phyloP scores from a whole-genome alignment of 202 grass and related monocot species.

The Hordeum pubiflorum region DNA sequence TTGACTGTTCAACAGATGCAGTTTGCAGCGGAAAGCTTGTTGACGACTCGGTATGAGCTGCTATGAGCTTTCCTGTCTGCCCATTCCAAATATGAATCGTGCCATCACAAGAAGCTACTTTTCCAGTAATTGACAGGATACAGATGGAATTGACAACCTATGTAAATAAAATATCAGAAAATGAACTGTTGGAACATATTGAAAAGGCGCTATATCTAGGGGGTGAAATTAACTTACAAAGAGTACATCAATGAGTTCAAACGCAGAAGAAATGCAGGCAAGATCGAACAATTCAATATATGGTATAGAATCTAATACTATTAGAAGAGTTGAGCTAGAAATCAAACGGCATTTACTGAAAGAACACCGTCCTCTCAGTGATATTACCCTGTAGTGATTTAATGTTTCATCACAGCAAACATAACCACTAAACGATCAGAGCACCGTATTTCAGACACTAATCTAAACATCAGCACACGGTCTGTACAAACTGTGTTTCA shows the following conservation, averaged over 20 bases:
- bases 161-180: neutral
- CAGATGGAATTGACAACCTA: conserved; percentile 89
- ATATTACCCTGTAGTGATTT: neutral
- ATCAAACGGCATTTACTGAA: neutral
- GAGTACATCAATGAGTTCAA: conserved; percentile 7
- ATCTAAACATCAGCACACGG: neutral
- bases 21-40: conserved; percentile 49
- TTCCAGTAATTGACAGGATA: conserved; percentile 61
- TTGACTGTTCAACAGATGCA: conserved; percentile 58
- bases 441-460: neutral
- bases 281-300: neutral
- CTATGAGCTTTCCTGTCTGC: conserved; percentile 76
- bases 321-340: neutral
- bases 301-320: neutral
- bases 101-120: conserved; percentile 90
- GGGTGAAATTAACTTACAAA: conserved; percentile 3
- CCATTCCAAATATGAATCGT: conserved; percentile 97
- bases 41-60: conserved; percentile 62
- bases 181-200: neutral
- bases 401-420: neutral
- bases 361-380: neutral
- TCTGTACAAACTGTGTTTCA: neutral
- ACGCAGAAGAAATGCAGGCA: neutral
- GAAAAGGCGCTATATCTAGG: neutral
- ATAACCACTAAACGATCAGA: neutral